Conservation (phyloP, 2,329 filamentous ascomycete species). For the Clarireedia monteithiana region DNA sequence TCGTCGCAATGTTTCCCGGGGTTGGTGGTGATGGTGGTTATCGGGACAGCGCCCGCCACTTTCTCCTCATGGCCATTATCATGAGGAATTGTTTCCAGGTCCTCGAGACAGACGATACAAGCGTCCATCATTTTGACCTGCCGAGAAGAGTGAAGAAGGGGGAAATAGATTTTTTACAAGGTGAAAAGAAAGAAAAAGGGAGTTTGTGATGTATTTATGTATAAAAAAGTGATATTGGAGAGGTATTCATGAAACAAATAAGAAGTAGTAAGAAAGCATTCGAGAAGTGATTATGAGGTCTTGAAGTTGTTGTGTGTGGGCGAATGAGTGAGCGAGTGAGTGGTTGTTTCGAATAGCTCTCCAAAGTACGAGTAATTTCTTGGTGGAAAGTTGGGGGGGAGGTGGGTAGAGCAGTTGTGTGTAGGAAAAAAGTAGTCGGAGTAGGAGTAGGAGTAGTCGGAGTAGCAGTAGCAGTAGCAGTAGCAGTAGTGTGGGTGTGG, state of each 20-base stretch:
- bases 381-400: not conserved
- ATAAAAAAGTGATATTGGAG: not conserved
- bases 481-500: too few species aligned
- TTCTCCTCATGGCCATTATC: constrained; percentile 16
- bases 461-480: too few species aligned
- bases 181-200: not conserved
- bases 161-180: not conserved
- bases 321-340: not conserved
- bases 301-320: too few species aligned
- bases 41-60: constrained; percentile 18
- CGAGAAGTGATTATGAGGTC: too few species aligned
- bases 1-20: constrained; percentile 17
- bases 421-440: too few species aligned
- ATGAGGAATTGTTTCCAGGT: constrained; percentile 34
- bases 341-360: too few species aligned
- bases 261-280: not conserved
- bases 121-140: constrained; percentile 44
- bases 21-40: constrained; percentile 16
- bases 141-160: not conserved
- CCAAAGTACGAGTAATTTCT: not conserved
- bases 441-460: too few species aligned
- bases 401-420: too few species aligned
- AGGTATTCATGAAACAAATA: not conserved
- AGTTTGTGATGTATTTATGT: not conserved
- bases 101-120: constrained; percentile 64